Percentiles rank a stretch among this genome's conserved stretches.
Conservation (phyloP, 352 stramenopile genomes). For the Phytophthora sp. region DNA sequence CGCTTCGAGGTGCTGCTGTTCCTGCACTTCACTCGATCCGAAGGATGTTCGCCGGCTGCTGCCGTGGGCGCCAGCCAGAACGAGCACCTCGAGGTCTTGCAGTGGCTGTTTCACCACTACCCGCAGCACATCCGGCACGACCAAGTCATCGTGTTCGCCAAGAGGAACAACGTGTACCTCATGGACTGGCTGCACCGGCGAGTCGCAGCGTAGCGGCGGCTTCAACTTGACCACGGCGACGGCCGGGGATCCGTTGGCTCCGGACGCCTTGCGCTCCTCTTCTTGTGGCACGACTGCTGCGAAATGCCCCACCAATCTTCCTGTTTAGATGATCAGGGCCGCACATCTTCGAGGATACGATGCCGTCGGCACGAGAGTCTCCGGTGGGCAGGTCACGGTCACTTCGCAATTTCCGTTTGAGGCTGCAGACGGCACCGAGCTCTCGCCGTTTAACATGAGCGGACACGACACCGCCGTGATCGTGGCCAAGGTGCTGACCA, state of each 20-base stretch:
- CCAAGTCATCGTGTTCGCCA: constrained; percentile 23
- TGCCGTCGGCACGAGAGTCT: neutral
- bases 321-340: constrained; percentile 30
- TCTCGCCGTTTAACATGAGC: constrained; percentile 4
- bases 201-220: neutral
- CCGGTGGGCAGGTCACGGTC: neutral
- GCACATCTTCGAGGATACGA: constrained; percentile 16
- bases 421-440: neutral
- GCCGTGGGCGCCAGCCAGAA: constrained; percentile 6
- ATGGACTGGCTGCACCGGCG: constrained; percentile 22
- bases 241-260: constrained; percentile 7
- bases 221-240: constrained; percentile 8
- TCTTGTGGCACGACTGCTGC: constrained; percentile 27
- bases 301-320: constrained; percentile 8
- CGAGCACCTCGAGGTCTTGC: constrained; percentile 24
- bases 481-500: constrained; percentile 19
- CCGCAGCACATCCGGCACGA: constrained; percentile 1
- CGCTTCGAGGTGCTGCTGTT: constrained; percentile 38
- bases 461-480: neutral
- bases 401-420: constrained; percentile 17
- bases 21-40: constrained; percentile 20
- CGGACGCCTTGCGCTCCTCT: constrained; percentile 5
- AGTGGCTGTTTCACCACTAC: constrained; percentile 27
- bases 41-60: constrained; percentile 8
- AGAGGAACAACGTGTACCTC: constrained; percentile 21